A percentile compares a stretch with the other conserved stretches of the same genome.
Evolutionary conservation across 2,329 filamentous ascomycete species (phyloP).

Genomic region (Paraconiothyrium brasiliense): DNA sequence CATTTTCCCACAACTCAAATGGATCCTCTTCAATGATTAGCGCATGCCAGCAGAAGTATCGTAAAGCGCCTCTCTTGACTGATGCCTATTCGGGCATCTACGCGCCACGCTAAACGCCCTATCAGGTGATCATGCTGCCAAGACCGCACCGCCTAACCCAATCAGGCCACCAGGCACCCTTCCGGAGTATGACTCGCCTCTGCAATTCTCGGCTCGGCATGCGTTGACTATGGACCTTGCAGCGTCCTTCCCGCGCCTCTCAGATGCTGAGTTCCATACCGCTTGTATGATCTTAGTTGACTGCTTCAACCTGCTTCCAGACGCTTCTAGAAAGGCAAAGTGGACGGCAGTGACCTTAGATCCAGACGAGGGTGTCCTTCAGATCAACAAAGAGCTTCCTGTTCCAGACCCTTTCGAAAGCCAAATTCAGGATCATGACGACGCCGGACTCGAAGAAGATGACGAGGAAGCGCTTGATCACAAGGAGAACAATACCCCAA

Average conservation of each 20-base stretch:
- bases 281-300: constrained; percentile 2
- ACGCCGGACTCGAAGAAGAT: constrained; percentile 15
- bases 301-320: neutral
- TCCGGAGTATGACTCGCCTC: neutral
- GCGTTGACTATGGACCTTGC: neutral
- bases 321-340: neutral
- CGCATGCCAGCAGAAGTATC: neutral
- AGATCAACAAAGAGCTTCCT: neutral
- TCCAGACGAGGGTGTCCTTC: neutral
- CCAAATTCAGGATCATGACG: neutral
- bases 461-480: constrained; percentile 2
- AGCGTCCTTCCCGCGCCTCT: constrained; percentile 7
- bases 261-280: constrained; percentile 6
- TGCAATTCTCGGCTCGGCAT: neutral
- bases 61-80: neutral
- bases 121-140: constrained; percentile 1
- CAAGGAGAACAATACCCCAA: neutral
- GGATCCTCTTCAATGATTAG: too few relatives aligned
- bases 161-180: constrained; percentile 5
- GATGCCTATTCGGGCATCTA: neutral
- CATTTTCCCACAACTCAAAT: neutral
- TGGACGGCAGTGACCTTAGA: neutral
- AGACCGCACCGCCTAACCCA: neutral
- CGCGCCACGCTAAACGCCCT: constrained; percentile 8
- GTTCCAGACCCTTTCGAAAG: neutral